Percentiles rank a stretch among this genome's conserved stretches.
phyloP scores from a whole-genome alignment of 306 rosid species.

The Leucaena leucocephala region DNA sequence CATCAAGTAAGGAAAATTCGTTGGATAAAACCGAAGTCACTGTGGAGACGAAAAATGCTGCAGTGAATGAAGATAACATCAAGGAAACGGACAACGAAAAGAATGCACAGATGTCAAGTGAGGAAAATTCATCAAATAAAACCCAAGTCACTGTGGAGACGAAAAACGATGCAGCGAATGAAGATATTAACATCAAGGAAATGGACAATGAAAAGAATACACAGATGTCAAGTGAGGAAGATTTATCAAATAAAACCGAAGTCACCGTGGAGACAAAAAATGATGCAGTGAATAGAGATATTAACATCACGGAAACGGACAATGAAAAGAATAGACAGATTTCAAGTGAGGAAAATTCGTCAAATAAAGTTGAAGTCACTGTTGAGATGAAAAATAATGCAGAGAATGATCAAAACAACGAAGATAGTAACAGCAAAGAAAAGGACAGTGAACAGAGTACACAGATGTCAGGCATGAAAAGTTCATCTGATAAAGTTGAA shows the following conservation, averaged over 20 bases:
- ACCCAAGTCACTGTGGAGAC: neutral
- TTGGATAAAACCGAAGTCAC: slow-evolving; percentile 28
- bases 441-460: neutral
- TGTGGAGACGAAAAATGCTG: neutral
- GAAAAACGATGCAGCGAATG: neutral
- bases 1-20: slow-evolving; percentile 11
- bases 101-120: slow-evolving; percentile 4
- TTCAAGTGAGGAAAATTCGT: slow-evolving; percentile 18
- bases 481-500: neutral
- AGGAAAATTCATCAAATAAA: slow-evolving; percentile 21
- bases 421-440: neutral
- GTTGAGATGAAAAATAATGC: neutral
- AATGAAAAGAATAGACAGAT: slow-evolving; percentile 9
- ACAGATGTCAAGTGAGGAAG: slow-evolving; percentile 8
- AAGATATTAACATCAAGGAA: slow-evolving; percentile 8
- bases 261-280: neutral
- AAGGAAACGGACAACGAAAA: slow-evolving; percentile 15
- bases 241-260: slow-evolving; percentile 29
- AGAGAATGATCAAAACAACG: neutral
- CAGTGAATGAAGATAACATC: slow-evolving; percentile 3
- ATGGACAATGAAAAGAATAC: slow-evolving; percentile 12
- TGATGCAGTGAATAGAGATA: neutral
- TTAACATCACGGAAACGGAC: slow-evolving; percentile 3
- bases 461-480: neutral
- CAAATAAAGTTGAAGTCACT: slow-evolving; percentile 30